These are phyloP conservation scores for Amanita jacksonii DNA, from an alignment of 768 basidiomycete genomes.

Conservation along the genomic window DNA sequence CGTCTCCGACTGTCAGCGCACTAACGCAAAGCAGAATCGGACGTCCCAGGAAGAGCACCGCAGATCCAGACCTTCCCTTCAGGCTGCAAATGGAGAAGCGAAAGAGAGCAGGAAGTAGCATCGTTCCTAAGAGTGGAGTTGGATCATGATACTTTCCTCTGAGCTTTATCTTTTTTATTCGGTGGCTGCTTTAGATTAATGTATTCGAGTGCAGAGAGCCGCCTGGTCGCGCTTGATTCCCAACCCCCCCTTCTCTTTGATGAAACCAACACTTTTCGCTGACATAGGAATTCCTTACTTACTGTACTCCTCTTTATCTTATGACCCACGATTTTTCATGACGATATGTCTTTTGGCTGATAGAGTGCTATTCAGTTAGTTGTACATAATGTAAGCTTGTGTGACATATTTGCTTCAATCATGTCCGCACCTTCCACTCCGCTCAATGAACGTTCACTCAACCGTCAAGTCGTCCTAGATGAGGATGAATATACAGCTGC, in stretches of 20 bases:
- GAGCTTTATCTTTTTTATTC: neutral
- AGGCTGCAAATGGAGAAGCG: constrained; percentile 9
- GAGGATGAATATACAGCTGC: constrained; percentile 95
- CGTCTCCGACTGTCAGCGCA: constrained; percentile 13
- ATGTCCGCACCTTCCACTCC: constrained; percentile 16
- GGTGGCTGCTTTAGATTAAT: neutral
- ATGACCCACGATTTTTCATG: constrained; percentile 5
- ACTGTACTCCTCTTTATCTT: constrained; percentile 7
- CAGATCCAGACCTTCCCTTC: constrained; percentile 12
- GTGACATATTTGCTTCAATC: constrained; percentile 2
- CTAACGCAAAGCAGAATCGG: constrained; percentile 34
- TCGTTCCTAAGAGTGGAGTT: constrained; percentile 2
- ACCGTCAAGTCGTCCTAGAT: constrained; percentile 63
- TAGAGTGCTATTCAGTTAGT: constrained; percentile 5
- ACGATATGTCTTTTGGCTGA: neutral
- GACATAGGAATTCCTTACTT: constrained; percentile 2
- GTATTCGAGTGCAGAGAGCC: neutral
- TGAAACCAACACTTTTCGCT: constrained; percentile 4
- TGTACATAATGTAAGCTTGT: constrained; percentile 2
- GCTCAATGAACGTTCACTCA: constrained; percentile 46
- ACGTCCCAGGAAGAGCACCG: constrained; percentile 27
- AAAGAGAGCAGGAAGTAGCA: constrained; percentile 6
- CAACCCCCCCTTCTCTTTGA: neutral
- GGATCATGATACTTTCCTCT: constrained; percentile 2
- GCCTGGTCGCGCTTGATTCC: neutral